Evolutionary conservation across 352 stramenopile species (phyloP).

Genomic region (Phytophthora uliginosa): DNA sequence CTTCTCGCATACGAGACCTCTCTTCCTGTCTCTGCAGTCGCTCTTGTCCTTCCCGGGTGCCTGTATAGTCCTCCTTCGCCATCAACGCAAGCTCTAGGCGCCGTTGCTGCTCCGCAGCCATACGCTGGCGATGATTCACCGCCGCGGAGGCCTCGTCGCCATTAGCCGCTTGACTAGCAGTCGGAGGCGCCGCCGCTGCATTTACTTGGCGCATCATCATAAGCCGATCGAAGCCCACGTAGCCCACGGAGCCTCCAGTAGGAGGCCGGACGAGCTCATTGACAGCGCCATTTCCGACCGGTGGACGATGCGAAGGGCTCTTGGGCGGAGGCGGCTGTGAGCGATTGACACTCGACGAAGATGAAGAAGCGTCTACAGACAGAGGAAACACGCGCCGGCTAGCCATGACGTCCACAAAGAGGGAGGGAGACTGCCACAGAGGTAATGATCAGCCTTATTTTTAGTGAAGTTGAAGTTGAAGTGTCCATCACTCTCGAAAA

Average conservation of each 20-base stretch:
- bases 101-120: slow-evolving; percentile 57
- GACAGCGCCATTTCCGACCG: slow-evolving; percentile 16
- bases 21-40: slow-evolving; percentile 63
- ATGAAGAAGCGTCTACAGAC: slow-evolving; percentile 37
- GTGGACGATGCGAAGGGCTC: slow-evolving; percentile 44
- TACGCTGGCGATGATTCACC: slow-evolving; percentile 73
- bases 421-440: background rate
- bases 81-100: slow-evolving; percentile 59
- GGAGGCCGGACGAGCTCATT: slow-evolving; percentile 33
- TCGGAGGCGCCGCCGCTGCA: slow-evolving; percentile 28
- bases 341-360: slow-evolving; percentile 1
- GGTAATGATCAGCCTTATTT: slow-evolving; percentile 5
- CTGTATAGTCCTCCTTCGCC: slow-evolving; percentile 69
- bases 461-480: slow-evolving; percentile 14
- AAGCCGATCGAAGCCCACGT: slow-evolving; percentile 52
- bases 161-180: background rate
- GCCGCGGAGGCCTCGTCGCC: slow-evolving; percentile 59
- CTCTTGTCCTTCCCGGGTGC: slow-evolving; percentile 59
- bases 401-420: slow-evolving; percentile 12
- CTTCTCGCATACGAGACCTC: slow-evolving; percentile 61
- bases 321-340: slow-evolving; percentile 55
- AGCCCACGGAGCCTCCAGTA: slow-evolving; percentile 17
- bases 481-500: slow-evolving; percentile 20
- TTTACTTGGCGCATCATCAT: slow-evolving; percentile 70
- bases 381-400: slow-evolving; percentile 58